These are phyloP conservation scores for Kwoniella sp. DNA, from an alignment of 768 basidiomycete genomes.

Conservation along the genomic window DNA sequence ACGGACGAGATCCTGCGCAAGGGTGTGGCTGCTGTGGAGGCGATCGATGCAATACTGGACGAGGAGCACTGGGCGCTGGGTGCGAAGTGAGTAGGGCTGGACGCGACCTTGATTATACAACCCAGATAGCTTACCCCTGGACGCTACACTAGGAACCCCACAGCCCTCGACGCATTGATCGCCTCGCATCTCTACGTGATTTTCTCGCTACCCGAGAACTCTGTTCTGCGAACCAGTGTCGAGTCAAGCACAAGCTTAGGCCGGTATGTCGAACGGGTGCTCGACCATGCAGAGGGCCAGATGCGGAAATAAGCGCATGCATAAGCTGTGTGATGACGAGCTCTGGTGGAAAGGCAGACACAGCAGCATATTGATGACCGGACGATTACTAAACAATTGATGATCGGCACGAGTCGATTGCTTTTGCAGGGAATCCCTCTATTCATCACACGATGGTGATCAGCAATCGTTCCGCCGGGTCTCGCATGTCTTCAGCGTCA, in stretches of 20 bases:
- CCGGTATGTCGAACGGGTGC: slow-evolving; percentile 27
- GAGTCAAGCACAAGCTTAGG: slow-evolving; percentile 5
- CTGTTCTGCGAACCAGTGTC: slow-evolving; percentile 3
- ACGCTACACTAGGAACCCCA: slow-evolving; percentile 19
- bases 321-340: too few relatives aligned
- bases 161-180: slow-evolving; percentile 40
- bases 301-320: neutral
- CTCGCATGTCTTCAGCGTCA: too few relatives aligned
- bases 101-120: neutral
- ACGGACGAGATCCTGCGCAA: slow-evolving; percentile 14
- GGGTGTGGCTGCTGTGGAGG: slow-evolving; percentile 24
- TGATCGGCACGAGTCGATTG: too few relatives aligned
- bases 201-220: slow-evolving; percentile 9
- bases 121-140: neutral
- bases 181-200: slow-evolving; percentile 30
- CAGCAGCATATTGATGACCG: too few relatives aligned
- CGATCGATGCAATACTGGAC: slow-evolving; percentile 4
- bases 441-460: too few relatives aligned
- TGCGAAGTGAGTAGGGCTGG: slow-evolving; percentile 30
- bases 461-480: too few relatives aligned
- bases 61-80: slow-evolving; percentile 28
- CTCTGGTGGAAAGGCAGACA: too few relatives aligned
- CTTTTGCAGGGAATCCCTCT: too few relatives aligned
- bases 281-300: slow-evolving; percentile 13
- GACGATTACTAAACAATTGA: too few relatives aligned